A percentile compares a stretch with the other conserved stretches of the same genome.
Evolutionary conservation across 2,329 filamentous ascomycete genomes (phyloP).

Genomic region (Fusarium sp.): DNA sequence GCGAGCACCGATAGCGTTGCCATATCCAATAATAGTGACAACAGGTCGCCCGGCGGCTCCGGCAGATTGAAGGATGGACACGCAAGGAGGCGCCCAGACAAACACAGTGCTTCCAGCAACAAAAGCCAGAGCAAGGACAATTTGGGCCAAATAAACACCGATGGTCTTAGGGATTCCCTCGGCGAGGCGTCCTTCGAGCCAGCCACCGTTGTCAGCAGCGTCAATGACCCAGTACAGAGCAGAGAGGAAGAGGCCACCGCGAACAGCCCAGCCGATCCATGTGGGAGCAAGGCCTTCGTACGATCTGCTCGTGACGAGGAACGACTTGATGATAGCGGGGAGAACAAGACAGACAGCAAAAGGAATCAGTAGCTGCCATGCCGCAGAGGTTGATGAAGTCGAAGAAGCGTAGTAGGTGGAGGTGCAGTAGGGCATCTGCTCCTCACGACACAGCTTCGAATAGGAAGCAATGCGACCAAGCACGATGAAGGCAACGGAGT

Average conservation of each 20-base stretch:
- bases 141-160: slow-evolving; percentile 82
- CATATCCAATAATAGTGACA: slow-evolving; percentile 88
- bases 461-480: slow-evolving; percentile 84
- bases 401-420: slow-evolving; percentile 96
- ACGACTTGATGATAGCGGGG: slow-evolving; percentile 80
- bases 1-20: slow-evolving; percentile 90
- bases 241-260: slow-evolving; percentile 77
- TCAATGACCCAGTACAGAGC: slow-evolving; percentile 91
- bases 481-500: slow-evolving; percentile 84
- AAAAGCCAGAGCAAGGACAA: slow-evolving; percentile 81
- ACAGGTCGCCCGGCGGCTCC: slow-evolving; percentile 59
- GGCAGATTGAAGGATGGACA: slow-evolving; percentile 73
- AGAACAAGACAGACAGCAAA: slow-evolving; percentile 77
- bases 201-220: slow-evolving; percentile 85
- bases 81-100: slow-evolving; percentile 84
- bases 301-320: slow-evolving; percentile 82
- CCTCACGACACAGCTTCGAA: slow-evolving; percentile 93
- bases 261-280: slow-evolving; percentile 86
- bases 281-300: slow-evolving; percentile 87
- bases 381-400: slow-evolving; percentile 89
- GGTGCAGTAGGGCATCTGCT: slow-evolving; percentile 96
- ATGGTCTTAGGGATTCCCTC: slow-evolving; percentile 75
- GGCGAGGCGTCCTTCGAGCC: slow-evolving; percentile 70
- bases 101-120: slow-evolving; percentile 88
- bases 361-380: slow-evolving; percentile 87